Evolutionary conservation across 2,329 filamentous ascomycete genomes (phyloP), one percentile per base, ranked within the genome.

Genomic region (Colletotrichum sp.): DNA sequence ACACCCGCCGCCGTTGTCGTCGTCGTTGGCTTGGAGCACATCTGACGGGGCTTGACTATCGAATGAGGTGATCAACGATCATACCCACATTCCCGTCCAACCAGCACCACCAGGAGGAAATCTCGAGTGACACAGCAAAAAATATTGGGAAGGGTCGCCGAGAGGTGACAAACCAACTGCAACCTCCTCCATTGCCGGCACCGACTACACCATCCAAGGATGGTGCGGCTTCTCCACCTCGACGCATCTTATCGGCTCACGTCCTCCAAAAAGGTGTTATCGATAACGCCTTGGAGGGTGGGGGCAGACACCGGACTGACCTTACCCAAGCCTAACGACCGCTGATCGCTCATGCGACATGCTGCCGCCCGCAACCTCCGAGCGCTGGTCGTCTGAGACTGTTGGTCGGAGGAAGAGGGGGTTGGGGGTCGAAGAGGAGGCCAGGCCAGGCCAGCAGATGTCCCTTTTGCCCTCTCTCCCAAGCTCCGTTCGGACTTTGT

Each of bases 271-370:
- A 52, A 8, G 44, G 39, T 5, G 59, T 55, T 68, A 68, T 68
- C 65, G 39, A 68, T 68, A 68, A 68, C 39, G 64, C 26, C 65
- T 36, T 36, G 28, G 48, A 32, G 39, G 24, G 65, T 48, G 48
- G 65, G 65, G 65, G 65, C 13, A n/a, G 65, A 13, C 9, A 28
- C 65, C 22, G 39, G 24, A 30, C 65, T 68, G 65, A 68, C 48
- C 65, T 57, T 36, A 32, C 24, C 68, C 32, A 59, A 52, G 60
- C 55, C 44, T 36, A 71, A 57, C 18, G 16, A 22, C 55, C 60
- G 70, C 70, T 72, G 72, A 71, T 71, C 72, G 59, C 67, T 39
- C 59, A 34, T 65, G 71, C 59, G 59, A 32, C 16, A 34, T 28
- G 34, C 44, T 57, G 22, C 57, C 57, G 34, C 26, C 59, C 67